Conservation (phyloP, 2,329 filamentous ascomycete species). For the Phyllosticta citrichinensis region DNA sequence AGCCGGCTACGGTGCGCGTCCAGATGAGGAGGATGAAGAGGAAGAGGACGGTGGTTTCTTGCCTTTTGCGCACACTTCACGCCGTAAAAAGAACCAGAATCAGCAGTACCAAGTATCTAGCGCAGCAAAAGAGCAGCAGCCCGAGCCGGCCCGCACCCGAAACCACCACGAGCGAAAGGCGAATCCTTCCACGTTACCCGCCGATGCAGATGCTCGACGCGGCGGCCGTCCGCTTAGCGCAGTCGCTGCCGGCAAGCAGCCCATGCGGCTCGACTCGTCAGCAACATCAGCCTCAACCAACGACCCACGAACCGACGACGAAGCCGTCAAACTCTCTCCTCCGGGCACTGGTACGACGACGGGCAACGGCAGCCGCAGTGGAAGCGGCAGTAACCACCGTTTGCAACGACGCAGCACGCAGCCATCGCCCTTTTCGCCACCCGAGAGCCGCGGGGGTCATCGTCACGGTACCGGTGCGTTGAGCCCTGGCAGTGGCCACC, state of each 20-base stretch:
- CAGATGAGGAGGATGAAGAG: constrained; percentile 37
- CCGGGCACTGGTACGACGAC: not conserved
- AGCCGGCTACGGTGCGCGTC: constrained; percentile 18
- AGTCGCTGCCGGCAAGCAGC: constrained; percentile 8
- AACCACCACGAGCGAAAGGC: not conserved
- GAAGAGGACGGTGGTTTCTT: constrained; percentile 35
- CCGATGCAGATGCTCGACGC: not conserved
- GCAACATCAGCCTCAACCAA: constrained; percentile 3
- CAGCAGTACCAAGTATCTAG: not conserved
- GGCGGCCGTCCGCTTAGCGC: not conserved
- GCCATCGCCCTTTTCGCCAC: not conserved
- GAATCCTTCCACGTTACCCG: not conserved
- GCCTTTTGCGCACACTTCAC: constrained; percentile 30
- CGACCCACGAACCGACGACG: constrained; percentile 5
- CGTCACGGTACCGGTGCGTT: constrained; percentile 15
- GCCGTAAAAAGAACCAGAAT: constrained; percentile 1
- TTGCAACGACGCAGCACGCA: not conserved
- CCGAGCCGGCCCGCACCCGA: not conserved
- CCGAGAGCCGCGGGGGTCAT: not conserved
- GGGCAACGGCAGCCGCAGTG: not conserved
- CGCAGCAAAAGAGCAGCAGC: not conserved
- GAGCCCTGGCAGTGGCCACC: constrained; percentile 36
- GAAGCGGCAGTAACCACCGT: not conserved
- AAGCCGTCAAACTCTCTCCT: not conserved
- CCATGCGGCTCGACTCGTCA: constrained; percentile 5